These are phyloP conservation scores for Coleophoma crateriformis DNA, from an alignment of 2,329 filamentous ascomycete genomes.

Conservation along the genomic window DNA sequence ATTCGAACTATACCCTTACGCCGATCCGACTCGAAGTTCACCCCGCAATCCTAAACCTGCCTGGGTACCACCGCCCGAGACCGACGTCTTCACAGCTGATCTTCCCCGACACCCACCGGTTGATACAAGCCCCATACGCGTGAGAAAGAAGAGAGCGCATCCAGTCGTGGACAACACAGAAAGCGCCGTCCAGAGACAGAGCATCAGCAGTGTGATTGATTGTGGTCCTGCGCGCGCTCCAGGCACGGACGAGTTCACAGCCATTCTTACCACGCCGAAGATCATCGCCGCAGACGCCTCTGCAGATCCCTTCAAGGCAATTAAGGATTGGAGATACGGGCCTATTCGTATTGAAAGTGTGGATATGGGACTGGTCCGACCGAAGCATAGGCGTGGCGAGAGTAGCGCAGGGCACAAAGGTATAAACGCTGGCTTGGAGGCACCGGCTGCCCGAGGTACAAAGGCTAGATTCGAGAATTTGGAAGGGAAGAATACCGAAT, in stretches of 20 bases:
- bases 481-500: constrained; percentile 64
- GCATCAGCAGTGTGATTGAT: constrained; percentile 18
- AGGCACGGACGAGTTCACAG: constrained; percentile 19
- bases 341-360: constrained; percentile 75
- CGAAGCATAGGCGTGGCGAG: constrained; percentile 33
- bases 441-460: constrained; percentile 46
- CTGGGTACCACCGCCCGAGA: constrained; percentile 45
- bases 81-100: constrained; percentile 34
- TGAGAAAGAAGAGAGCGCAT: background rate
- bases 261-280: constrained; percentile 25
- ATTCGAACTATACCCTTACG: constrained; percentile 52
- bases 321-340: constrained; percentile 75
- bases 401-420: constrained; percentile 25
- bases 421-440: constrained; percentile 15
- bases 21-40: constrained; percentile 3
- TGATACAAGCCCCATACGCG: constrained; percentile 4
- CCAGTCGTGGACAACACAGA: background rate
- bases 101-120: constrained; percentile 16
- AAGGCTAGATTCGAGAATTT: constrained; percentile 76
- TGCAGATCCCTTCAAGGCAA: constrained; percentile 27
- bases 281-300: constrained; percentile 18
- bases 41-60: constrained; percentile 16
- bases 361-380: constrained; percentile 51
- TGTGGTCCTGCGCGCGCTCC: constrained; percentile 23
- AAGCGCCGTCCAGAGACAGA: background rate